These are phyloP conservation scores for Podila minutissima DNA, from an alignment of 192 early-diverging fungal genomes.

Conservation along the genomic window DNA sequence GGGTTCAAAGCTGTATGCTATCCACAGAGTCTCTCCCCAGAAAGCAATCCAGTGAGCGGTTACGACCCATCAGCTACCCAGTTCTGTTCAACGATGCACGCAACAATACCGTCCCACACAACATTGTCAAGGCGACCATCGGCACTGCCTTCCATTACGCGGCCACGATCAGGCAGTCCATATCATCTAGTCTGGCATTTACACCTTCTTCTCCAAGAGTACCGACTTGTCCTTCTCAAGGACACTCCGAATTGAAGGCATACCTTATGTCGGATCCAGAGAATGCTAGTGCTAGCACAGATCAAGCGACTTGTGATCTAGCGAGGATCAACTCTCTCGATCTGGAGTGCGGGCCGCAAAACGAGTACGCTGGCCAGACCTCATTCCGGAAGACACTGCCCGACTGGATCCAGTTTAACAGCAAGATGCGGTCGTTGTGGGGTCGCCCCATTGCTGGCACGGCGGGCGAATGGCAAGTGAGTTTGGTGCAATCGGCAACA, in stretches of 20 bases:
- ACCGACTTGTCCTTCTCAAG: neutral
- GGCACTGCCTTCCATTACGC: slow-evolving; percentile 15
- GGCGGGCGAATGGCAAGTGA: slow-evolving; percentile 20
- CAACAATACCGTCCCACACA: neutral
- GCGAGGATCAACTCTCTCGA: no score
- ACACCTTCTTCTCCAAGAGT: slow-evolving; percentile 7
- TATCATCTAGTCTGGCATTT: neutral
- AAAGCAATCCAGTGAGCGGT: neutral
- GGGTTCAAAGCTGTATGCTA: neutral
- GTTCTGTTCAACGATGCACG: neutral
- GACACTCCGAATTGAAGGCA: neutral
- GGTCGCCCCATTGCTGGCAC: slow-evolving; percentile 8
- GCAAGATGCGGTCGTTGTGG: slow-evolving; percentile 17
- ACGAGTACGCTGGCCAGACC: no score
- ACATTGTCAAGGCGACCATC: slow-evolving; percentile 13
- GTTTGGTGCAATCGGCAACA: slow-evolving; percentile 1
- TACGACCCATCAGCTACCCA: slow-evolving; percentile 10
- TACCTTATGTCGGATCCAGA: slow-evolving; percentile 16
- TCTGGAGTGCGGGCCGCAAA: no score
- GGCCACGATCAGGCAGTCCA: neutral
- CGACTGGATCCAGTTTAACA: slow-evolving; percentile 38
- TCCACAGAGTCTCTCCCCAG: neutral
- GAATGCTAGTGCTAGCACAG: neutral
- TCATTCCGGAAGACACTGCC: slow-evolving; percentile 3
- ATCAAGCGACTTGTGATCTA: no score